Conservation (phyloP, 2,329 filamentous ascomycete genomes). For the Scleromitrula shiraiana region DNA sequence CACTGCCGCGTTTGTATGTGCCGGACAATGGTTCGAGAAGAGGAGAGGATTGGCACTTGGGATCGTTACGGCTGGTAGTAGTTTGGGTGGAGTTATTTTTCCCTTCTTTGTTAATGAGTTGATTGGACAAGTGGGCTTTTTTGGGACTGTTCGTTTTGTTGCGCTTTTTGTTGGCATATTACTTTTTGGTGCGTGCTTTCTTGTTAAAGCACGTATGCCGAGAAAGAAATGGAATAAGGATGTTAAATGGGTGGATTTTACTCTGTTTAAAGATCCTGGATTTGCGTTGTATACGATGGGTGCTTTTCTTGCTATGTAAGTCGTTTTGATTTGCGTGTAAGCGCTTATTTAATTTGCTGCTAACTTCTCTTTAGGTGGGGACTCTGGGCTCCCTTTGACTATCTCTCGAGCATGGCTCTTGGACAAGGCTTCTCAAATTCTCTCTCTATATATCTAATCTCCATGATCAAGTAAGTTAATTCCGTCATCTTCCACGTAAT, state of each 20-base stretch:
- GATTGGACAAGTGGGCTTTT: not conserved
- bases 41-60: slow-evolving; percentile 40
- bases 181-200: not conserved
- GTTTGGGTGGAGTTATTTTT: slow-evolving; percentile 35
- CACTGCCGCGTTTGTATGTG: slow-evolving; percentile 33
- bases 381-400: slow-evolving; percentile 16
- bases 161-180: not conserved
- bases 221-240: not conserved
- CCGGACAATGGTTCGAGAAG: slow-evolving; percentile 40
- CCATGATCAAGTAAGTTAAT: slow-evolving; percentile 1
- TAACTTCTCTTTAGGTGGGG: slow-evolving; percentile 31
- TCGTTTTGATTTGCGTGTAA: not conserved
- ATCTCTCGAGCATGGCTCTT: slow-evolving; percentile 17
- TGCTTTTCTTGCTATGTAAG: slow-evolving; percentile 4
- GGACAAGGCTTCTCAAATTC: slow-evolving; percentile 45
- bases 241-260: slow-evolving; percentile 30
- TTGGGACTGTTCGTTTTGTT: not conserved
- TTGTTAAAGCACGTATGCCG: not conserved
- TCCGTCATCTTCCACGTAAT: not conserved
- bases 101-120: slow-evolving; percentile 31
- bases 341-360: not conserved
- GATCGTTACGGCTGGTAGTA: slow-evolving; percentile 39
- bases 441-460: slow-evolving; percentile 24
- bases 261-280: slow-evolving; percentile 12
- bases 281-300: slow-evolving; percentile 3